Conservation (phyloP, 2,329 filamentous ascomycete genomes). For the Ceratocystis cubensis region DNA sequence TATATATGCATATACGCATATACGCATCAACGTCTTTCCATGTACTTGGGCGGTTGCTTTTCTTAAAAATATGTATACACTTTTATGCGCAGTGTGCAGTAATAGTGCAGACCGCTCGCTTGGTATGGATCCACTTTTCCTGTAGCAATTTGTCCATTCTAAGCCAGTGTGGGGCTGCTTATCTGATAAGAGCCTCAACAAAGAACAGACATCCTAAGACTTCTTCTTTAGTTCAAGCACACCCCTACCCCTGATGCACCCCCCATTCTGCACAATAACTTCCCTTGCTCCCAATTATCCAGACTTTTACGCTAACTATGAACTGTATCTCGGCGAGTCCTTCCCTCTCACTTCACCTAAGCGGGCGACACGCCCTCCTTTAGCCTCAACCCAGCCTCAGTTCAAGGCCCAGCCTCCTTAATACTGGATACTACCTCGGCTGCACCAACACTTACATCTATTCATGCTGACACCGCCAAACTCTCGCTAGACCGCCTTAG, state of each 20-base stretch:
- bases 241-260: neutral
- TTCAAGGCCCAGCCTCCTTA: neutral
- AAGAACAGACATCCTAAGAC: neutral
- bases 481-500: too few relatives aligned
- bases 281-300: too few relatives aligned
- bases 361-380: neutral
- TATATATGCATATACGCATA: neutral
- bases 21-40: neutral
- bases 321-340: neutral
- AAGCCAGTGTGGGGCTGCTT: neutral
- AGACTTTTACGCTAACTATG: too few relatives aligned
- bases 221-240: neutral
- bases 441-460: neutral
- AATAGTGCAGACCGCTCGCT: too few relatives aligned
- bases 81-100: too few relatives aligned
- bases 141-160: slow-evolving; percentile 2
- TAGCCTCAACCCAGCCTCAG: neutral
- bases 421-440: neutral
- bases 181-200: neutral
- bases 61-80: too few relatives aligned
- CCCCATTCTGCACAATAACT: too few relatives aligned
- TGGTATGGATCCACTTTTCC: neutral
- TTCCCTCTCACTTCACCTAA: neutral
- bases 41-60: too few relatives aligned
- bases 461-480: neutral